Conservation (phyloP, 495 filamentous ascomycete genomes). For the Trichocladium antarcticum region DNA sequence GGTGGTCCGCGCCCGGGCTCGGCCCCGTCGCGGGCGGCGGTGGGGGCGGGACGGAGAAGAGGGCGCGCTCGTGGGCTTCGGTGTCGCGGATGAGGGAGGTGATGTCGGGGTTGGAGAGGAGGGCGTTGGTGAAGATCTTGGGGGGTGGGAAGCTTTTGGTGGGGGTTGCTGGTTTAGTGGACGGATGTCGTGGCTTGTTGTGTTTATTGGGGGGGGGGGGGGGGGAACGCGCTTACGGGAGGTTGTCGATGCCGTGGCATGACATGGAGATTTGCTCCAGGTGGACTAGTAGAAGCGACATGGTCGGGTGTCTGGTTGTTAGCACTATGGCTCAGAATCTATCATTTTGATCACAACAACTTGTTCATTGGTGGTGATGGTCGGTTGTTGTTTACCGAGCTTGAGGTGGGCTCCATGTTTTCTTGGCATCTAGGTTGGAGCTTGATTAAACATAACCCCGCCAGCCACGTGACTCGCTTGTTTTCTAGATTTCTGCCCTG, state of each 20-base stretch:
- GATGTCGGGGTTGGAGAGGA: slow-evolving; percentile 80
- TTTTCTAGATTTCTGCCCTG: too few relatives aligned
- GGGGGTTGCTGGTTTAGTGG: neutral
- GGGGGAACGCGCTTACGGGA: slow-evolving; percentile 24
- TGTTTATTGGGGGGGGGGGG: neutral
- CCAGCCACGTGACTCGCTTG: too few relatives aligned
- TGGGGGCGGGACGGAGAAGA: slow-evolving; percentile 79
- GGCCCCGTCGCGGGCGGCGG: slow-evolving; percentile 32
- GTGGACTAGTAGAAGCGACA: slow-evolving; percentile 71
- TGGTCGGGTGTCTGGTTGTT: slow-evolving; percentile 20
- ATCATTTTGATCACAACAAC: too few relatives aligned
- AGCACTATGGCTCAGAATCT: too few relatives aligned
- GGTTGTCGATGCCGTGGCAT: slow-evolving; percentile 67
- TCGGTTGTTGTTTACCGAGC: neutral
- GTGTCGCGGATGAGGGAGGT: slow-evolving; percentile 91
- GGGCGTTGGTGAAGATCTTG: slow-evolving; percentile 92
- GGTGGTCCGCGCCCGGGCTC: slow-evolving; percentile 23
- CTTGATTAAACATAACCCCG: too few relatives aligned
- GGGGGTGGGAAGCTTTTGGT: slow-evolving; percentile 64
- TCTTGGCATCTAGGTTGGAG: too few relatives aligned
- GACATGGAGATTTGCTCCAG: slow-evolving; percentile 86
- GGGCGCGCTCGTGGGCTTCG: slow-evolving; percentile 84
- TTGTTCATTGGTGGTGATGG: neutral
- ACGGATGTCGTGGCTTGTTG: too few relatives aligned
- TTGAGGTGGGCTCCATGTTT: neutral